A percentile compares a stretch with the other conserved stretches of the same genome.
These are phyloP conservation scores for Solanum chaucha DNA, from an alignment of 257 asterid genomes.

Conservation along the genomic window DNA sequence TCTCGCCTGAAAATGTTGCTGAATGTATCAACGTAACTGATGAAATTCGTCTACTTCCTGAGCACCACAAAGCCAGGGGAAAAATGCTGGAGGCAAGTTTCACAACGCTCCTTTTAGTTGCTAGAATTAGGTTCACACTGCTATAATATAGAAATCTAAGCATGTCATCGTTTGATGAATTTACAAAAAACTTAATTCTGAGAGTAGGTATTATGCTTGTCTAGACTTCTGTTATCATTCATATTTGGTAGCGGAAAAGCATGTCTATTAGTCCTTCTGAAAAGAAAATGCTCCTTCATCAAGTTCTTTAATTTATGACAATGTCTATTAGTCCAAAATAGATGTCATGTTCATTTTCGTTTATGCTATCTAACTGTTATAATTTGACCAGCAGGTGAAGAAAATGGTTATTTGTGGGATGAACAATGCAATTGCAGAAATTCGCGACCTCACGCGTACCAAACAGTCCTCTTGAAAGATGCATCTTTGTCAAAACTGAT, in stretches of 20 bases:
- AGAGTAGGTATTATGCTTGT: neutral
- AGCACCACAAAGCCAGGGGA: constrained; percentile 62
- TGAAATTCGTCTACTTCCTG: constrained; percentile 80
- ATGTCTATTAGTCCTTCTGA: neutral
- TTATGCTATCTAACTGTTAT: neutral
- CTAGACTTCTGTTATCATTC: neutral
- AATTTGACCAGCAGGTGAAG: constrained; percentile 49
- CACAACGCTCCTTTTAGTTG: neutral
- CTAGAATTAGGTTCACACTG: neutral
- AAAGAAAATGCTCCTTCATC: neutral
- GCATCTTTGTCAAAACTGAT: neutral
- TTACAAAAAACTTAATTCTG: neutral
- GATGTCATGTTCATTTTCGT: neutral
- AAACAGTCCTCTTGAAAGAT: neutral
- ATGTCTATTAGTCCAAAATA: neutral
- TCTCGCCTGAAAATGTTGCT: constrained; percentile 84
- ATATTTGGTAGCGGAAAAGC: neutral
- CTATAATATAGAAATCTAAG: neutral
- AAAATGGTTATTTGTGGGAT: constrained; percentile 68
- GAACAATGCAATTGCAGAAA: constrained; percentile 56
- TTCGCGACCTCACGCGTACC: constrained; percentile 14
- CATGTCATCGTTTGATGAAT: neutral
- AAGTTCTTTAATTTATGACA: neutral
- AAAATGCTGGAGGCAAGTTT: constrained; percentile 62
- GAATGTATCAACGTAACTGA: constrained; percentile 66